phyloP scores from a whole-genome alignment of 495 filamentous ascomycete species.

The Podospora tetraspora region DNA sequence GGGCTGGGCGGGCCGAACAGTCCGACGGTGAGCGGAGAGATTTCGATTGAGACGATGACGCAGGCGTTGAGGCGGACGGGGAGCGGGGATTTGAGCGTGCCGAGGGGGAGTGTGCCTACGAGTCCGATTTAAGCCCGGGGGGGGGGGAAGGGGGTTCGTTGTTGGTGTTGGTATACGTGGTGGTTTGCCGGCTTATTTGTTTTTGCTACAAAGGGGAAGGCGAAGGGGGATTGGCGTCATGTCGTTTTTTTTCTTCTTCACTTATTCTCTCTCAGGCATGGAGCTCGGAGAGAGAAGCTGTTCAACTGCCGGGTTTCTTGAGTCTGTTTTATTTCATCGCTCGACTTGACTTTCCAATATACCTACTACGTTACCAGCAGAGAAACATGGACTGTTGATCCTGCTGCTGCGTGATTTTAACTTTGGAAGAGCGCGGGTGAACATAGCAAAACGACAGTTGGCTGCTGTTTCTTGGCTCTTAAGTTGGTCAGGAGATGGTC shows the following conservation, averaged over 20 bases:
- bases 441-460: too few relatives aligned
- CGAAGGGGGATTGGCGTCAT: not conserved
- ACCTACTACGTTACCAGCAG: not conserved
- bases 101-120: conserved; percentile 51
- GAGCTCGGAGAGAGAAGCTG: not conserved
- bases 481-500: too few relatives aligned
- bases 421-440: too few relatives aligned
- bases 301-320: not conserved
- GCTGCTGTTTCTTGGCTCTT: too few relatives aligned
- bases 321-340: not conserved
- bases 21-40: conserved; percentile 53
- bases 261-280: not conserved
- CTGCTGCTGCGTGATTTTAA: not conserved
- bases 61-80: conserved; percentile 78
- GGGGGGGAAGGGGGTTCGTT: not conserved
- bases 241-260: not conserved
- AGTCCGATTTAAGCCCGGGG: conserved; percentile 44
- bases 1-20: not conserved
- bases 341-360: not conserved
- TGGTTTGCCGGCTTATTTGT: not conserved
- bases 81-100: conserved; percentile 68
- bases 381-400: not conserved
- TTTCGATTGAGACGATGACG: conserved; percentile 85
- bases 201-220: not conserved
- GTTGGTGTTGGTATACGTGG: not conserved